Evolutionary conservation across 768 basidiomycete species (phyloP), one percentile per base, ranked within the genome.

Genomic region (Termitomyces sp.): DNA sequence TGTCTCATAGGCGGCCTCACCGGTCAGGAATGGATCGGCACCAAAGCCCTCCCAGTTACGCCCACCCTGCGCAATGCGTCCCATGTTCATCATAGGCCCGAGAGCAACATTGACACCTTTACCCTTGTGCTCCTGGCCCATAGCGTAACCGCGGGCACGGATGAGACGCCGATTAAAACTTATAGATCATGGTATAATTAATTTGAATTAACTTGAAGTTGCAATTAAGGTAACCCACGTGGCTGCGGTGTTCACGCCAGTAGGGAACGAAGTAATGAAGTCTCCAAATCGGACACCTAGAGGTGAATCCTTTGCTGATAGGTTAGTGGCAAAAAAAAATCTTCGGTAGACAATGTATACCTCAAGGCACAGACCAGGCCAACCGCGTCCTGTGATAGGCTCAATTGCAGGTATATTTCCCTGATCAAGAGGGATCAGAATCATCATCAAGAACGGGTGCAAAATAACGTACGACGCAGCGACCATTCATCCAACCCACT

Each of bases 41-140:
- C 94, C 93, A 57, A 94, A 95, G n/a, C 92, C 93, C 77, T 96
- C 95, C 91, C 93, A 96, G 71, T 95, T 93, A 30, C 95, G 79
- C 18, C 95, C 95, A 7, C 89, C 92, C 62, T 83, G 78, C 3
- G 89, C 86, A 20, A 87, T 72, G 18, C 91, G 83, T 1, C 88
- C 90, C 76, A 95, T 82, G 68, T 95, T 94, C 85, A 92, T 94
- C 88, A 91, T 91, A 0, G 92, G 82, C 1, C 82, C 83, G 7
- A 95, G 79, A 10, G 86, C 88, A 49, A 95, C 74, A 64, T 97
- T 83, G 46, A 91, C 86, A 24, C 95, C 95, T 68, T 95, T 94
- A 27, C 83, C 85, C 56, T 79, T 79, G 73, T 91, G 88, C 69
- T 98, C 95, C 55, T 78, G 66, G 20, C 93, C 95, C 84, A 97